Percentiles rank a stretch among this genome's conserved stretches.
phyloP scores from a whole-genome alignment of 2,329 filamentous ascomycete species.

The Fonsecaea pugnacius region DNA sequence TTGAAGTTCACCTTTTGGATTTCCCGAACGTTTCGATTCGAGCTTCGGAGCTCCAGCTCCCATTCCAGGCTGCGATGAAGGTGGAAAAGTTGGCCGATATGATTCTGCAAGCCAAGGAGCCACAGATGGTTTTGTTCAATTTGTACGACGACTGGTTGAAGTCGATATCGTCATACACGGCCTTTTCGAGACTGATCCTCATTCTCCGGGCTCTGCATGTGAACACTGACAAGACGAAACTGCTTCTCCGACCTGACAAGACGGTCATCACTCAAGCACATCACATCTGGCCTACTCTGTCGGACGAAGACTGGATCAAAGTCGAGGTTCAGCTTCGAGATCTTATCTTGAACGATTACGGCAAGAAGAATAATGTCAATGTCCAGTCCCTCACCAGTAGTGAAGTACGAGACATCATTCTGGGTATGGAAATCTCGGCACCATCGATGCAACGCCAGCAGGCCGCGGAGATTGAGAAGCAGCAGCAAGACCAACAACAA shows the following conservation, averaged over 20 bases:
- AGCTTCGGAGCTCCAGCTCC: slow-evolving; percentile 92
- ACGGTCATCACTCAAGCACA: slow-evolving; percentile 97
- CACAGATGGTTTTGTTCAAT: slow-evolving; percentile 99
- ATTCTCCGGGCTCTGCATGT: slow-evolving; percentile 95
- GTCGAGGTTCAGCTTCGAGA: slow-evolving; percentile 96
- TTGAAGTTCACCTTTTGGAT: slow-evolving; percentile 95
- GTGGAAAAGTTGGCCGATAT: slow-evolving; percentile 99
- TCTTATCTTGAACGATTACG: slow-evolving; percentile 96
- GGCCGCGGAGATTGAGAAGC: slow-evolving; percentile 97
- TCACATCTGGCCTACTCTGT: slow-evolving; percentile 95
- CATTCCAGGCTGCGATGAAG: slow-evolving; percentile 99
- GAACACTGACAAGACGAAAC: slow-evolving; percentile 97
- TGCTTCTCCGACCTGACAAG: slow-evolving; percentile 93
- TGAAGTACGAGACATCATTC: slow-evolving; percentile 96
- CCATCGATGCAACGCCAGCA: slow-evolving; percentile 98
- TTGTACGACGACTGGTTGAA: slow-evolving; percentile 99
- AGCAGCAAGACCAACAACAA: slow-evolving; percentile 95
- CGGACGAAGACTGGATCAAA: slow-evolving; percentile 98
- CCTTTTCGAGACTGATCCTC: slow-evolving; percentile 91
- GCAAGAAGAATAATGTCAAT: slow-evolving; percentile 99
- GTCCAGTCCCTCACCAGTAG: slow-evolving; percentile 94
- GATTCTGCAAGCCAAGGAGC: slow-evolving; percentile 95
- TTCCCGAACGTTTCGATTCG: slow-evolving; percentile 99
- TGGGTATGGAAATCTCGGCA: slow-evolving; percentile 99
- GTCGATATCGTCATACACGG: slow-evolving; percentile 97